Evolutionary conservation across 768 basidiomycete species (phyloP).

Genomic region (Lactifluus pinguis): DNA sequence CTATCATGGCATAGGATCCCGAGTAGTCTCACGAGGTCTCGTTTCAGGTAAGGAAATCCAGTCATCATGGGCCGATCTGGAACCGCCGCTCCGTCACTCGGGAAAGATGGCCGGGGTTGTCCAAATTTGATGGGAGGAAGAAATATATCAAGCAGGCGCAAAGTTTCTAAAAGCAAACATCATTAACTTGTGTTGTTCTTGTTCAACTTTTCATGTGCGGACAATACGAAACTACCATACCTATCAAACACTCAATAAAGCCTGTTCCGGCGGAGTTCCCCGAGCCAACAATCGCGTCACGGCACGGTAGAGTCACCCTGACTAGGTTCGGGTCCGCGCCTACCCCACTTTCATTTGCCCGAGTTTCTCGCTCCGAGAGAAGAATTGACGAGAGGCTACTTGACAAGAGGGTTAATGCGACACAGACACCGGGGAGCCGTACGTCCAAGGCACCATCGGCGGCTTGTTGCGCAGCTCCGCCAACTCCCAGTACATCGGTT

Average conservation of each 20-base stretch:
- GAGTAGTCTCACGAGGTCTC: constrained; percentile 83
- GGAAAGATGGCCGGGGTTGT: constrained; percentile 26
- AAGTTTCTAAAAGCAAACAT: constrained; percentile 41
- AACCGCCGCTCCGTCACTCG: neutral
- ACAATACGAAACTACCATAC: constrained; percentile 9
- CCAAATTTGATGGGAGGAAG: constrained; percentile 81
- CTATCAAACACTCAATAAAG: constrained; percentile 22
- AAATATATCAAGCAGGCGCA: constrained; percentile 69
- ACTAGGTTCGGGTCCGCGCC: neutral
- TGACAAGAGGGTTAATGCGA: constrained; percentile 13
- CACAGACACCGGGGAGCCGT: constrained; percentile 16
- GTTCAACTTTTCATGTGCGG: neutral
- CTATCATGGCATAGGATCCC: constrained; percentile 63
- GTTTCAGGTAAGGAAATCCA: constrained; percentile 79
- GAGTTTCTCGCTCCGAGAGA: constrained; percentile 9
- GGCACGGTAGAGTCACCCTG: constrained; percentile 2
- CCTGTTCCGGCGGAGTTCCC: constrained; percentile 12
- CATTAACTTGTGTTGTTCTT: neutral
- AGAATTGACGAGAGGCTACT: constrained; percentile 13
- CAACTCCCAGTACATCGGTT: neutral
- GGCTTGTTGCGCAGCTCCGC: neutral
- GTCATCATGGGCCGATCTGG: constrained; percentile 27
- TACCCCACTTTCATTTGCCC: neutral
- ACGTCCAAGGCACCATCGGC: constrained; percentile 1
- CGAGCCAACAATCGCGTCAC: constrained; percentile 4